Evolutionary conservation across 2,329 filamentous ascomycete genomes (phyloP).

Genomic region (Trichoderma arundinaceum): DNA sequence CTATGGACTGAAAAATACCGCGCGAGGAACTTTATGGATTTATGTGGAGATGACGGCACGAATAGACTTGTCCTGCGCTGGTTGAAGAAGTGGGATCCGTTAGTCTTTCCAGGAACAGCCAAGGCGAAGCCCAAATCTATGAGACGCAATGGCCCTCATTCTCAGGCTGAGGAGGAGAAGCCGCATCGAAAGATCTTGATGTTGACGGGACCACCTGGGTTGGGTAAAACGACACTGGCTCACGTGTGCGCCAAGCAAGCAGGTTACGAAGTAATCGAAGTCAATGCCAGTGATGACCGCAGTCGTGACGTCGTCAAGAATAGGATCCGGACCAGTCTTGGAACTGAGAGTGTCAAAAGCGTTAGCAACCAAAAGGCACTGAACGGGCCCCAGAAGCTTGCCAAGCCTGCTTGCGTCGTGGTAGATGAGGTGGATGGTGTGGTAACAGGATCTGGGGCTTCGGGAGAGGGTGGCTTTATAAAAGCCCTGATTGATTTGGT

Average conservation of each 20-base stretch:
- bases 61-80: conserved; percentile 89
- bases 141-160: conserved; percentile 50
- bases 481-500: conserved; percentile 93
- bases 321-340: conserved; percentile 87
- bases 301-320: conserved; percentile 89
- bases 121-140: conserved; percentile 59
- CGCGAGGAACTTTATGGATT: conserved; percentile 86
- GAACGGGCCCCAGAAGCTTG: conserved; percentile 67
- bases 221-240: conserved; percentile 94
- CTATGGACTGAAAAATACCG: conserved; percentile 99
- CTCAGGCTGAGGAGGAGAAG: conserved; percentile 68
- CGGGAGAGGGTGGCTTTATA: conserved; percentile 91
- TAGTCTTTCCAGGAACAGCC: conserved; percentile 82
- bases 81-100: conserved; percentile 91
- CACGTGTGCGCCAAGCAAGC: conserved; percentile 96
- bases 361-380: conserved; percentile 66
- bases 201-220: conserved; percentile 86
- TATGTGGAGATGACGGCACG: conserved; percentile 93
- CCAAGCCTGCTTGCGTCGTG: conserved; percentile 87
- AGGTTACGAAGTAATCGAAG: conserved; percentile 94
- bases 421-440: conserved; percentile 98
- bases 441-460: conserved; percentile 75
- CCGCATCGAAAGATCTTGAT: conserved; percentile 86
- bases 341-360: conserved; percentile 89
- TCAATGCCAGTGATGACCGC: conserved; percentile 96